phyloP scores from a whole-genome alignment of 106 monocot species.

The Apostasia ramifera region DNA sequence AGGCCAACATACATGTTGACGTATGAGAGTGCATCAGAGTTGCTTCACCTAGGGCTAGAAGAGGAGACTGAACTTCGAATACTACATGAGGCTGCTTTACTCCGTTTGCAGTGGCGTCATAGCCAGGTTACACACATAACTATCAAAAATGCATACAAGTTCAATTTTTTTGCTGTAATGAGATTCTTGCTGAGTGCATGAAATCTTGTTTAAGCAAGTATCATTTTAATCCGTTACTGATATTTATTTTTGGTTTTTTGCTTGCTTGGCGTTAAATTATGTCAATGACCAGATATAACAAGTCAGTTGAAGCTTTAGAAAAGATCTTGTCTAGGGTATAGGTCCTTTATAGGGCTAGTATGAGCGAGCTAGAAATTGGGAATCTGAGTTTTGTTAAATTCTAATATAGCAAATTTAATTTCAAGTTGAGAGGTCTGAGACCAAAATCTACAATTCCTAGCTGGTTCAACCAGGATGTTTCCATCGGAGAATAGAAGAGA shows the following conservation, averaged over 20 bases:
- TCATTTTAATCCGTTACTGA: neutral
- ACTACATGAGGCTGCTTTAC: slow-evolving; percentile 81
- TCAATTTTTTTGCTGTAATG: neutral
- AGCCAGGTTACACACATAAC: slow-evolving; percentile 39
- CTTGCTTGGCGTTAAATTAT: neutral
- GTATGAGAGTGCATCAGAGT: slow-evolving; percentile 94
- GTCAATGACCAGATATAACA: too few species aligned
- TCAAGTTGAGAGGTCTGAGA: too few species aligned
- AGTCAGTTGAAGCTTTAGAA: too few species aligned
- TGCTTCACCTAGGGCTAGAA: slow-evolving; percentile 85
- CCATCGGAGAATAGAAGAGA: too few species aligned
- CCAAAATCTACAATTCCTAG: too few species aligned
- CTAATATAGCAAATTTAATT: too few species aligned
- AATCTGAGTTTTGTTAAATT: too few species aligned
- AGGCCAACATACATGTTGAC: slow-evolving; percentile 98
- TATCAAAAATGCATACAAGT: neutral
- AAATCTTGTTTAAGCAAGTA: neutral
- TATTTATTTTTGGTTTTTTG: neutral
- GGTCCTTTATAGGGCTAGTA: too few species aligned
- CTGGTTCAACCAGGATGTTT: too few species aligned
- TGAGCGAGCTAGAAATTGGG: too few species aligned
- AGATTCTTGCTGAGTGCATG: neutral
- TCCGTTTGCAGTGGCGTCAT: slow-evolving; percentile 80
- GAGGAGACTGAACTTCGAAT: slow-evolving; percentile 85
- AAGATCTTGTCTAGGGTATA: too few species aligned